These are phyloP conservation scores for Aspergillus sclerotiicarbonarius DNA, from an alignment of 495 filamentous ascomycete genomes.

Conservation along the genomic window DNA sequence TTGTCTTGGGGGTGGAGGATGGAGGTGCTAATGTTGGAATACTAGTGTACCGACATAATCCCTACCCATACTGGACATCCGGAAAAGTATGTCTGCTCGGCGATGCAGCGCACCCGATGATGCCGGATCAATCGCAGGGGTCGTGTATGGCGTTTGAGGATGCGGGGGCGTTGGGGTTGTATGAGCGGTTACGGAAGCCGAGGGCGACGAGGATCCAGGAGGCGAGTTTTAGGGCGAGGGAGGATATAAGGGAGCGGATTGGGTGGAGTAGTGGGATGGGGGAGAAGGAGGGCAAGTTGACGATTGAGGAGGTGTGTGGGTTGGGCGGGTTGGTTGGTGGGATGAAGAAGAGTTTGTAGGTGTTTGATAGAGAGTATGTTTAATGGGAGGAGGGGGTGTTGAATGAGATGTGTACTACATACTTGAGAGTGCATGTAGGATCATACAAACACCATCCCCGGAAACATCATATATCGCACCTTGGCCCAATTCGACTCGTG, in stretches of 20 bases:
- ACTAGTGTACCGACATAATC: slow-evolving; percentile 29
- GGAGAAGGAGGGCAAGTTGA: slow-evolving; percentile 31
- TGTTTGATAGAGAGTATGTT: too few species aligned
- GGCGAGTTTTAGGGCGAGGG: slow-evolving; percentile 30
- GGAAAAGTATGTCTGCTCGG: slow-evolving; percentile 29
- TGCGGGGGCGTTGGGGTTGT: slow-evolving; percentile 37
- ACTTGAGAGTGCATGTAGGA: too few species aligned
- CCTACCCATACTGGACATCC: slow-evolving; percentile 28
- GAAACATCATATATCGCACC: slow-evolving; percentile 27
- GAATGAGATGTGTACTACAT: too few species aligned
- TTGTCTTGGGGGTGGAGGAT: too few species aligned
- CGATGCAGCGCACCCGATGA: slow-evolving; percentile 50
- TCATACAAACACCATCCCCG: slow-evolving; percentile 31
- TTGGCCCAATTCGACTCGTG: slow-evolving; percentile 30
- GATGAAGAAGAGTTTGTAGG: too few species aligned
- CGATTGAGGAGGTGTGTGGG: slow-evolving; percentile 32
- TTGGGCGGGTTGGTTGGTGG: too few species aligned
- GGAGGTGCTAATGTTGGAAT: too few species aligned
- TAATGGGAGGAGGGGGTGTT: too few species aligned
- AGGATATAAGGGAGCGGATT: slow-evolving; percentile 32
- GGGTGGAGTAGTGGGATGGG: too few species aligned
- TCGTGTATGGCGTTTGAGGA: slow-evolving; percentile 43
- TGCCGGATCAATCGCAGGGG: slow-evolving; percentile 44
- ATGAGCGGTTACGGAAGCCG: slow-evolving; percentile 39
- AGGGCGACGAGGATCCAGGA: slow-evolving; percentile 40